phyloP scores from a whole-genome alignment of 2,329 filamentous ascomycete species.

The Dichotomopilus funicola region DNA sequence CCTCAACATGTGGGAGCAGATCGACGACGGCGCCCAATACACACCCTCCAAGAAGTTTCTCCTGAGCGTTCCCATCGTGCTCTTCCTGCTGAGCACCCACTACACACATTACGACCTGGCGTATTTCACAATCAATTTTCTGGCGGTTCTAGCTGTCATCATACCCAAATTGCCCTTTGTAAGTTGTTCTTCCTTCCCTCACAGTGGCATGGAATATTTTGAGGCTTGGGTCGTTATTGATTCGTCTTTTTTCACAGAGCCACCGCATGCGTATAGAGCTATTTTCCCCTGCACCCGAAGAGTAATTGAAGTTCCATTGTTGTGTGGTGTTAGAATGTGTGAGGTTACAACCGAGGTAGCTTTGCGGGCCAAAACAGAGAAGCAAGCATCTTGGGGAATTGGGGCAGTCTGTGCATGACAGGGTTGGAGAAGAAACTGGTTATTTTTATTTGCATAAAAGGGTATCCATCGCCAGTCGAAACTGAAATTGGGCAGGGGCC shows the following conservation, averaged over 20 bases:
- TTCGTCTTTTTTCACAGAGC: conserved; percentile 46
- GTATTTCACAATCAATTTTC: conserved; percentile 95
- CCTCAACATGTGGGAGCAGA: conserved; percentile 99
- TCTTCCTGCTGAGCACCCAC: conserved; percentile 95
- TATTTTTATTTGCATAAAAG: too few species aligned
- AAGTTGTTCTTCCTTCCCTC: conserved; percentile 37
- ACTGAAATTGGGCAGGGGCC: too few species aligned
- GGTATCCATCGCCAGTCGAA: too few species aligned
- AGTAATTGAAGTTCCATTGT: conserved; percentile 29
- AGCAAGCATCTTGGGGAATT: conserved; percentile 11
- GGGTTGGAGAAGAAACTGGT: background rate
- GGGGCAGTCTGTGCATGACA: background rate
- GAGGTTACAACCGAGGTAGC: background rate
- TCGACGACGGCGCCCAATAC: conserved; percentile 97
- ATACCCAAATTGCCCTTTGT: conserved; percentile 96
- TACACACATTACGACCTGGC: conserved; percentile 97
- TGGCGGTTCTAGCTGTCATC: conserved; percentile 85
- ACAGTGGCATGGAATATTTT: conserved; percentile 15
- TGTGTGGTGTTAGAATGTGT: background rate
- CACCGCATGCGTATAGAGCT: conserved; percentile 72
- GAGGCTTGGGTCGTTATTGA: background rate
- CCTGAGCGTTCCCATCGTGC: conserved; percentile 83
- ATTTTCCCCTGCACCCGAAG: conserved; percentile 63
- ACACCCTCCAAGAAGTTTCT: conserved; percentile 98
- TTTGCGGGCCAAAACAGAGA: background rate